Evolutionary conservation across 164 flowering plant genomes (phyloP), one percentile per base, ranked within the genome.

Genomic region (Chimonanthus salicifolius): DNA sequence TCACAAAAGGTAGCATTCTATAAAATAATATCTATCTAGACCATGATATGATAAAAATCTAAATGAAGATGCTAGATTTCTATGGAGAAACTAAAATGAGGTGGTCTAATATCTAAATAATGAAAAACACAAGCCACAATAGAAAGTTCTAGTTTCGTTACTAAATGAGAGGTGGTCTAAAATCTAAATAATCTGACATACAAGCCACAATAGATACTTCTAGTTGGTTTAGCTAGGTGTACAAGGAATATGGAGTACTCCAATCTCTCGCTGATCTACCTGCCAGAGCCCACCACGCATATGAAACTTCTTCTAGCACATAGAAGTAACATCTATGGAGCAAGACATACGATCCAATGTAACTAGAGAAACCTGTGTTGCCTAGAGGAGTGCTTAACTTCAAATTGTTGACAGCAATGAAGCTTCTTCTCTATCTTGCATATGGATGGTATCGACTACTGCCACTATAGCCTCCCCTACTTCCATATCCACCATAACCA

Each of bases 401-500:
- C 67, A 80, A 45, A 49, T 49, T 49, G 11, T 70, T 83, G 64
- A 74, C 77, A 79, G 69, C 71, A 70, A 71, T 71, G 76, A 46
- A 50, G 48, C 68, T 45, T 74, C 66, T 47, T 72, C 51, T 81
- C 94, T 91, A 94, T 82, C 94, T 88, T 65, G 86, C 82, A 77
- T 92, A 94, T 58, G 98, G 98, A 84, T 92, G 97, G 75, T 92
- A 92, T 5, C 98, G 89, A 80, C 91, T 85, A 88, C 88, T 80
- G 82, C 93, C 88, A 80, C 94, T 78, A 92, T 94, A 92, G 78
- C 92, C 92, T 62, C 76, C 78, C 77, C 92, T 88, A 87, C 92
- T 83, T 71, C 97, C 97, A 87, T 88, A 90, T 13, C 62, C 58
- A 65, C 75, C 74, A 82, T 89, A 92, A 81, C 91, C 81, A 74